Evolutionary conservation across 148 eudicot species (phyloP), one percentile per base, ranked within the genome.

Genomic region (Pouteria glomerata): DNA sequence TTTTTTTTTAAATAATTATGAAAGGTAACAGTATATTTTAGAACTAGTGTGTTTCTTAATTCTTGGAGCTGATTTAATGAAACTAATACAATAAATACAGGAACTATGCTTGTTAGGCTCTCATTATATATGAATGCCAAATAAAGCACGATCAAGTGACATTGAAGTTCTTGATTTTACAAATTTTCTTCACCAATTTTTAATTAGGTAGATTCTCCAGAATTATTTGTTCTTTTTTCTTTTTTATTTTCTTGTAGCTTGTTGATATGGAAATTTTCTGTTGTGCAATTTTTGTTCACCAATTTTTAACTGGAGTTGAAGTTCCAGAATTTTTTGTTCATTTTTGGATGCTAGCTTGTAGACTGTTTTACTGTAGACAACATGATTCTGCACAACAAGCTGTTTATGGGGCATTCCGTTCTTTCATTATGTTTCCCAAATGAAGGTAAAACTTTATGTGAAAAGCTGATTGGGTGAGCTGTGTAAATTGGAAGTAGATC

Each of bases 141-240:
- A 48, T 60, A 51, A 30, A 27, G n/a, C n/a, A n/a, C n/a, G 64
- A 60, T 6, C 3, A 60, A 60, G 16, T 31, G 11, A 21, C 30
- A 34, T 64, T 65, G 52, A 23, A 44, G 21, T 42, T 62, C 42
- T 56, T 66, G 23, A 45, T 66, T n/a, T n/a, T 27, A n/a, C 41
- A 47, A 66, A 18, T 11, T 27, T 29, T 48, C 26, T 42, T 7
- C 34, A 15, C 29, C 34, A 13, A 65, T n/a, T n/a, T n/a, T n/a
- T n/a, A n/a, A n/a, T n/a, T n/a, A n/a, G n/a, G n/a, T n/a, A n/a
- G n/a, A n/a, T n/a, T n/a, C n/a, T n/a, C n/a, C n/a, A n/a, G n/a
- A n/a, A n/a, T n/a, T n/a, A n/a, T n/a, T n/a, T n/a, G n/a, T n/a
- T n/a, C n/a, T n/a, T n/a, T n/a, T n/a, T n/a, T n/a, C n/a, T n/a